These are phyloP conservation scores for Penicillium sp. DNA, from an alignment of 2,329 filamentous ascomycete species.

Conservation along the genomic window DNA sequence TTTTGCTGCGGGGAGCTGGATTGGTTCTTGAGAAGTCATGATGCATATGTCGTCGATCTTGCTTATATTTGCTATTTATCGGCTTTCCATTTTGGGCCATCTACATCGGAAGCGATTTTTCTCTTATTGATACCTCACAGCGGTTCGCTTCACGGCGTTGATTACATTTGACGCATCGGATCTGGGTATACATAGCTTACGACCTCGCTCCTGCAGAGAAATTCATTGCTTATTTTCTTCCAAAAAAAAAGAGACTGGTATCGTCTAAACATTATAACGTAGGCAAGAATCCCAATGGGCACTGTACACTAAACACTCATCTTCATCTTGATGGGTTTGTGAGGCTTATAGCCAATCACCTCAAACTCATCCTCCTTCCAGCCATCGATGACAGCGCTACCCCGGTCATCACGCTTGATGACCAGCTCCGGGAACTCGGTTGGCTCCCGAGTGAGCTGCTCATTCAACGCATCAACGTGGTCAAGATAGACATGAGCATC, in stretches of 20 bases:
- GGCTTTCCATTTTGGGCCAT: conserved; percentile 9
- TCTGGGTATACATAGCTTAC: conserved; percentile 1
- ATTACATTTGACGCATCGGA: not conserved
- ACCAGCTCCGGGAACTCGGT: conserved; percentile 76
- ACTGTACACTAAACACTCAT: conserved; percentile 74
- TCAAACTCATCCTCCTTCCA: conserved; percentile 89
- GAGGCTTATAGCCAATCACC: conserved; percentile 83
- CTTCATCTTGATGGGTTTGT: conserved; percentile 94
- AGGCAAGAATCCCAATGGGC: conserved; percentile 1
- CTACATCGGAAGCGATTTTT: conserved; percentile 10
- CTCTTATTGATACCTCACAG: conserved; percentile 9
- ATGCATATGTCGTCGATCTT: not conserved
- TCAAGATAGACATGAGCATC: conserved; percentile 97
- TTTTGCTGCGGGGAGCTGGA: conserved; percentile 82
- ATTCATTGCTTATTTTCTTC: conserved; percentile 1
- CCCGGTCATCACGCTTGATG: conserved; percentile 67
- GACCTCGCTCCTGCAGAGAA: not conserved
- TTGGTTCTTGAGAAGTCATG: conserved; percentile 67
- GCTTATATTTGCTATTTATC: not conserved
- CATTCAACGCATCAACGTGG: conserved; percentile 82
- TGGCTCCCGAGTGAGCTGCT: conserved; percentile 79
- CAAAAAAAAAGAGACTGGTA: conserved; percentile 19
- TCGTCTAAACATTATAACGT: conserved; percentile 23
- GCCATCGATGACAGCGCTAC: conserved; percentile 86
- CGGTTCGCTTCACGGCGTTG: conserved; percentile 1